Evolutionary conservation across 2,329 filamentous ascomycete genomes (phyloP).

Genomic region (Hypoxylon sp.): DNA sequence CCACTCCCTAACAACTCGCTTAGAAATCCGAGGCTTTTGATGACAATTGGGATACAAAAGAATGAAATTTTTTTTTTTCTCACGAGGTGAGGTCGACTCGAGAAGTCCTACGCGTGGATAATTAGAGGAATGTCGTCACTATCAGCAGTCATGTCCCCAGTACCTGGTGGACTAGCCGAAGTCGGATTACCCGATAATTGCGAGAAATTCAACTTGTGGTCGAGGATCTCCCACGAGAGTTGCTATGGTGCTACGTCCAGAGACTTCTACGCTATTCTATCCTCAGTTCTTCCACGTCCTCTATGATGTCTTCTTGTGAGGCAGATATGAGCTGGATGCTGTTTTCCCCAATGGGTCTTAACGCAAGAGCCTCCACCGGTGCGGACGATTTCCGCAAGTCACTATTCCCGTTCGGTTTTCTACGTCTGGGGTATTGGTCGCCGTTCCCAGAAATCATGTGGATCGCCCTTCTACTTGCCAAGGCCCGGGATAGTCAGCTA

Average conservation of each 20-base stretch:
- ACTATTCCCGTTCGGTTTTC: not conserved
- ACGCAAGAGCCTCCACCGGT: not conserved
- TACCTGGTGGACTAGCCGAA: conserved; percentile 25
- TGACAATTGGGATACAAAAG: conserved; percentile 25
- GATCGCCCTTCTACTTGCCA: not conserved
- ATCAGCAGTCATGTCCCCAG: conserved; percentile 12
- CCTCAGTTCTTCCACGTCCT: not conserved
- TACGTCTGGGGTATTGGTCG: conserved; percentile 1
- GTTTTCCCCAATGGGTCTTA: not conserved
- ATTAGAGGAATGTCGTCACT: conserved; percentile 18
- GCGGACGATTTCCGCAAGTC: not conserved
- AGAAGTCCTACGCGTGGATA: not conserved
- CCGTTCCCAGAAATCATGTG: not conserved
- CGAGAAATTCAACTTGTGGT: conserved; percentile 5
- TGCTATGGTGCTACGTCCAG: not conserved
- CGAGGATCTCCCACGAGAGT: conserved; percentile 10
- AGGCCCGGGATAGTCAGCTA: not conserved
- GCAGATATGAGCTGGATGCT: not conserved
- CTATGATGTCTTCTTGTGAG: not conserved
- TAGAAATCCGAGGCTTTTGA: conserved; percentile 27
- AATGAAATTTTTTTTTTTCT: not conserved
- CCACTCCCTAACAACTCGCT: conserved; percentile 28
- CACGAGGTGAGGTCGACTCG: not conserved
- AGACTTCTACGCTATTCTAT: not conserved
- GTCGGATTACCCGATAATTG: conserved; percentile 7